A percentile compares a stretch with the other conserved stretches of the same genome.
phyloP scores from a whole-genome alignment of 1,284 basidiomycete species.

The Cryptococcus maquisensis region DNA sequence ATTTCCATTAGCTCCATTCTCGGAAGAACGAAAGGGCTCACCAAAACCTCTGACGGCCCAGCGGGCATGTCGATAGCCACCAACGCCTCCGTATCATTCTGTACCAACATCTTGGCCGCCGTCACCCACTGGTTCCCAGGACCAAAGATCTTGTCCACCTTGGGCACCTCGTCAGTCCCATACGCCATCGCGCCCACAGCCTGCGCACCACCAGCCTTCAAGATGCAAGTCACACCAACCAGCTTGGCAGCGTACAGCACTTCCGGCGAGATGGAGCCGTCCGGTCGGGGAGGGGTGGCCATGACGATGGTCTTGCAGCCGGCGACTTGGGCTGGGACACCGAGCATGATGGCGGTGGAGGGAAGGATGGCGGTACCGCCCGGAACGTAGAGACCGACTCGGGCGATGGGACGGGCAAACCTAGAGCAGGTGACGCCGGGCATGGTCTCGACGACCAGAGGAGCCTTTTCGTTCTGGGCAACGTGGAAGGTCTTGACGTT shows the following conservation, averaged over 20 bases:
- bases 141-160: conserved; percentile 99
- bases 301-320: conserved; percentile 89
- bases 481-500: conserved; percentile 90
- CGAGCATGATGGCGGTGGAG: conserved; percentile 96
- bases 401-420: conserved; percentile 87
- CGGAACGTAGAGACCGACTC: conserved; percentile 95
- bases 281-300: conserved; percentile 86
- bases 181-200: conserved; percentile 97
- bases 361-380: conserved; percentile 96
- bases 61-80: conserved; percentile 99
- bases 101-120: conserved; percentile 98
- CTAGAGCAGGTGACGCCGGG: conserved; percentile 93
- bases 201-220: conserved; percentile 94
- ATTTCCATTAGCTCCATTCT: neutral
- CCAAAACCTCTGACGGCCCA: conserved; percentile 92
- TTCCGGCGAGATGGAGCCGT: conserved; percentile 88
- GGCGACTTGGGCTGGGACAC: conserved; percentile 95
- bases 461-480: conserved; percentile 68
- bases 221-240: conserved; percentile 78
- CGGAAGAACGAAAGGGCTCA: conserved; percentile 52
- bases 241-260: conserved; percentile 90
- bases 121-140: conserved; percentile 99
- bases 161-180: conserved; percentile 91
- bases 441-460: conserved; percentile 91
- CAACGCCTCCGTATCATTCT: conserved; percentile 95